Percentiles rank a stretch among this genome's conserved stretches.
phyloP scores from a whole-genome alignment of 139 green algal genomes.

The Chlorella sp. region DNA sequence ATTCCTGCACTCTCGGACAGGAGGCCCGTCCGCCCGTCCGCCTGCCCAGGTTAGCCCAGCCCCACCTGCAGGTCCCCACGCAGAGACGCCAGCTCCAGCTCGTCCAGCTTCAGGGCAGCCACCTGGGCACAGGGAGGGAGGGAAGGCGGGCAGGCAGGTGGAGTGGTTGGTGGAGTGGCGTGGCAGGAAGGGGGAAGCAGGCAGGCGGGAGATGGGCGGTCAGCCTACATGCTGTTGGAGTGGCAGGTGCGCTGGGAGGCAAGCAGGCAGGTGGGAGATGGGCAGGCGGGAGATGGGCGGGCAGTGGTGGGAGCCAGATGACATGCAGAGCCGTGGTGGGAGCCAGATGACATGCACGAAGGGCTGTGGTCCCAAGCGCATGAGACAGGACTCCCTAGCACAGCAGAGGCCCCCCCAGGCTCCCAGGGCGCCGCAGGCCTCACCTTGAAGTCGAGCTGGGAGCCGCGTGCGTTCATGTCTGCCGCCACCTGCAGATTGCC shows the following conservation, averaged over 20 bases:
- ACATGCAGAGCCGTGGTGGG: no score
- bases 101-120: conserved; percentile 78
- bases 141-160: not conserved
- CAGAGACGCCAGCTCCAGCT: conserved; percentile 89
- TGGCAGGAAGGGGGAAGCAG: not conserved
- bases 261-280: not conserved
- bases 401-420: no score
- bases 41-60: not conserved
- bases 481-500: conserved; percentile 53
- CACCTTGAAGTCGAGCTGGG: conserved; percentile 43
- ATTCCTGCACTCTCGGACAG: not conserved
- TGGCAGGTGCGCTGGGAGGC: no score
- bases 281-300: no score
- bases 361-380: no score
- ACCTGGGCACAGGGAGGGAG: conserved; percentile 26
- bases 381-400: no score
- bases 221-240: no score
- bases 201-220: not conserved
- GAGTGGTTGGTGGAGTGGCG: not conserved
- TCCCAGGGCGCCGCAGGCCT: not conserved
- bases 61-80: conserved; percentile 67
- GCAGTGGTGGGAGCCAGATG: no score
- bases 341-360: no score
- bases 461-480: conserved; percentile 36
- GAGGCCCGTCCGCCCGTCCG: not conserved